Percentiles rank a stretch among this genome's conserved stretches.
phyloP scores from a whole-genome alignment of 2,329 filamentous ascomycete species.

The Claviceps capensis region DNA sequence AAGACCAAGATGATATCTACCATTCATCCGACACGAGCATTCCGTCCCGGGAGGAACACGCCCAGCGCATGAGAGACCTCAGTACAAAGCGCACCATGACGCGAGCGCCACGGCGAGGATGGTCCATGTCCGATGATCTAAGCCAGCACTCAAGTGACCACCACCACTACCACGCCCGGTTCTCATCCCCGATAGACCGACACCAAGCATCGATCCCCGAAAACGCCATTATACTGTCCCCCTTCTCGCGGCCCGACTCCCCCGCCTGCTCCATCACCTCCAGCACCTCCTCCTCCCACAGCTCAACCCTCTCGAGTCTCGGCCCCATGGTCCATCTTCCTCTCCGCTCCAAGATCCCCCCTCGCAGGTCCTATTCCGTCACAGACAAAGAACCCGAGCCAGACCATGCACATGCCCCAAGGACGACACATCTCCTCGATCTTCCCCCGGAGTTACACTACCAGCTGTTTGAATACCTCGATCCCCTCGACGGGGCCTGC shows the following conservation, averaged over 20 bases:
- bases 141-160: conserved; percentile 10
- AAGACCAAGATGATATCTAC: conserved; percentile 11
- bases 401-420: conserved; percentile 28
- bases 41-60: conserved; percentile 29
- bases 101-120: conserved; percentile 29
- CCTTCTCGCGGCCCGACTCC: conserved; percentile 1
- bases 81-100: conserved; percentile 21
- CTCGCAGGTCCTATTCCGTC: conserved; percentile 45
- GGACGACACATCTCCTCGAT: conserved; percentile 31
- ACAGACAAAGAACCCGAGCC: conserved; percentile 47
- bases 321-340: conserved; percentile 12
- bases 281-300: conserved; percentile 1
- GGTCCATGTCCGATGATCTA: conserved; percentile 32
- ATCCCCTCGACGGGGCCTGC: conserved; percentile 50
- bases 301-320: background rate
- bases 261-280: conserved; percentile 1
- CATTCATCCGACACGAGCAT: conserved; percentile 8
- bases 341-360: conserved; percentile 25
- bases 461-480: conserved; percentile 46
- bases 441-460: conserved; percentile 48
- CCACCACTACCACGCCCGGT: background rate
- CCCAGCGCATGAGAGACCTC: conserved; percentile 24
- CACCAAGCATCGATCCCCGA: conserved; percentile 22
- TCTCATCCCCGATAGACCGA: background rate
- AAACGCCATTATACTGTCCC: conserved; percentile 12